Evolutionary conservation across 306 rosid species (phyloP), one percentile per base, ranked within the genome.

Genomic region (Lathyrus aphaca): DNA sequence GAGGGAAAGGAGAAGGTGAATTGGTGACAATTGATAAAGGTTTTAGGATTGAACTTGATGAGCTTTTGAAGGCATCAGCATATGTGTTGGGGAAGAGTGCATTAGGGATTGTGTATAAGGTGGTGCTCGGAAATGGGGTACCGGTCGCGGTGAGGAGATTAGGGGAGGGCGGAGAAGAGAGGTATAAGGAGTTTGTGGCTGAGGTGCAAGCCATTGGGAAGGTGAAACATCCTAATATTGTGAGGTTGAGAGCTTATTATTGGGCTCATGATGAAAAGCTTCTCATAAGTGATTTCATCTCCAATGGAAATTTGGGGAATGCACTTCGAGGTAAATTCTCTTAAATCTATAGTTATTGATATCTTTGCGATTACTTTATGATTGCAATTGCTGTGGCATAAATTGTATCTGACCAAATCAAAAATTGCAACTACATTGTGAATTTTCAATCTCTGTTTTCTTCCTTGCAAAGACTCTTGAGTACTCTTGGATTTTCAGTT

Each of bases 211-310:
- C 95, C 18, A 95, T 95, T 62, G 99, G 96, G 80, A 86, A 81
- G 59, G 95, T 95, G 30, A 95, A 85, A 60, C 99, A 95, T 68
- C 99, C 99, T 0, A 91, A 95, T 46, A 65, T 95, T 63, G 97
- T 91, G 59, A 91, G 16, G 73, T 58, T 95, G 74, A 87, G 96
- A 59, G 99, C 99, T 61, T 95, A 88, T 44, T 95, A 91, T 72
- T 95, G 97, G 99, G 99, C 97, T 0, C 86, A 89, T 9, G 99
- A 95, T 53, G 99, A 95, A 77, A 95, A 95, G 86, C 99, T 95
- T 60, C 84, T 95, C 16, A 95, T 95, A 10, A 86, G 95, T 76
- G 97, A 95, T 80, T 95, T 95, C 74, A 74, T 95, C 78, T 86
- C 96, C 68, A 85, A 95, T 74, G 99, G 96, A 61, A 95, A 83